Conservation (phyloP, 768 basidiomycete genomes). For the Lyophyllum decastes region DNA sequence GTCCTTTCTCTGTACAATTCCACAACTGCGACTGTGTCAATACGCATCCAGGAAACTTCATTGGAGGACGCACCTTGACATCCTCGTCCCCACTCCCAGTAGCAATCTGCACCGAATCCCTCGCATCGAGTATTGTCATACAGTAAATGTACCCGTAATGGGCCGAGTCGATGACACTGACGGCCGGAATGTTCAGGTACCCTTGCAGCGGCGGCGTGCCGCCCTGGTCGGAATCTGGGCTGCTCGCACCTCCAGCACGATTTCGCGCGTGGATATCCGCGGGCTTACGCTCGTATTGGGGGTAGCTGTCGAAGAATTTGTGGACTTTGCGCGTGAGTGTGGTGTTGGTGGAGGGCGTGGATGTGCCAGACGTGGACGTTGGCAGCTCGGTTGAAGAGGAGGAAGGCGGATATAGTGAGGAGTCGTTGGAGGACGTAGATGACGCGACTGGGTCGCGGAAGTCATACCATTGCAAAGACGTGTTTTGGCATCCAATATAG, state of each 20-base stretch:
- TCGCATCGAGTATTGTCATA: conserved; percentile 46
- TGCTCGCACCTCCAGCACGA: conserved; percentile 30
- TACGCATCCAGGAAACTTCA: not conserved
- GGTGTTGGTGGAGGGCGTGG: conserved; percentile 33
- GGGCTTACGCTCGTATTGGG: conserved; percentile 64
- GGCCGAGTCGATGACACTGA: conserved; percentile 82
- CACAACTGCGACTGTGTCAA: conserved; percentile 52
- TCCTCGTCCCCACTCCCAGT: conserved; percentile 92
- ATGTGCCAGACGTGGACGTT: conserved; percentile 30
- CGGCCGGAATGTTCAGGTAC: conserved; percentile 57
- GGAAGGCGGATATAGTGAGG: conserved; percentile 11
- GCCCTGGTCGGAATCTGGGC: conserved; percentile 31
- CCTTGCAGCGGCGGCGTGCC: conserved; percentile 32
- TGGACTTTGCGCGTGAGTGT: conserved; percentile 56
- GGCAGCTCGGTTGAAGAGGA: conserved; percentile 15
- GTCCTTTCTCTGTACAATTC: conserved; percentile 51
- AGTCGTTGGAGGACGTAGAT: conserved; percentile 3
- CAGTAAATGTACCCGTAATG: conserved; percentile 96
- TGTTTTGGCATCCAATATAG: conserved; percentile 91
- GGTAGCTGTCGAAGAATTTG: conserved; percentile 93
- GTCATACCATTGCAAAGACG: conserved; percentile 87
- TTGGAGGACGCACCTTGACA: conserved; percentile 62
- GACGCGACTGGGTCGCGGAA: conserved; percentile 37
- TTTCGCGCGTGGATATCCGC: conserved; percentile 74
- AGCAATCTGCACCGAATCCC: conserved; percentile 50